Evolutionary conservation across 371 early-diverging fungal genomes (phyloP).

Genomic region (Apophysomyces ossiformis): DNA sequence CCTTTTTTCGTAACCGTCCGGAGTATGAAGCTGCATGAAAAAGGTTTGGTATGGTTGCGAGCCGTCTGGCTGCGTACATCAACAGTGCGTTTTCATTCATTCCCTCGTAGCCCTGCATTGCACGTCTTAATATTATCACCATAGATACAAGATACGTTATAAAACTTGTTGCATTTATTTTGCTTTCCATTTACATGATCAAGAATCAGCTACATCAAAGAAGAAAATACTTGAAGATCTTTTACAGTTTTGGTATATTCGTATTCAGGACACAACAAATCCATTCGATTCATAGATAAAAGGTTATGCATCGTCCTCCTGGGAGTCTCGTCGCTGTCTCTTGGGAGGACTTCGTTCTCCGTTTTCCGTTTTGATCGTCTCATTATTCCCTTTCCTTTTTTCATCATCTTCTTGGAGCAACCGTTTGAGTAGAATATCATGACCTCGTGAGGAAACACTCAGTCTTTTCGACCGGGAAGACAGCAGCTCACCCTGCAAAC

Average conservation of each 20-base stretch:
- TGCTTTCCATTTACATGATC: too few relatives aligned
- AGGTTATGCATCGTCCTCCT: background rate
- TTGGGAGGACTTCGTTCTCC: background rate
- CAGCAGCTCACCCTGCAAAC: conserved; percentile 66
- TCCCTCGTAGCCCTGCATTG: too few relatives aligned
- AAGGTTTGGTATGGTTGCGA: too few relatives aligned
- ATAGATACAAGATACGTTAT: too few relatives aligned
- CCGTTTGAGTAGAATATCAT: background rate
- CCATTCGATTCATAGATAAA: too few relatives aligned
- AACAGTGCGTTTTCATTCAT: too few relatives aligned
- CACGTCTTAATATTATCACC: too few relatives aligned
- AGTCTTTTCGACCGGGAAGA: background rate
- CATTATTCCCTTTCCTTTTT: background rate
- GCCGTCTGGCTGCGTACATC: too few relatives aligned
- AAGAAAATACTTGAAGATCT: background rate
- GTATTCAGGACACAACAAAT: background rate
- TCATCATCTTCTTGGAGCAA: conserved; percentile 4
- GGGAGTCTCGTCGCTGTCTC: background rate
- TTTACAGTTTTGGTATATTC: conserved; percentile 4
- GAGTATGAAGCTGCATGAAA: too few relatives aligned
- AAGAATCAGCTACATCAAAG: too few relatives aligned
- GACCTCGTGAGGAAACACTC: conserved; percentile 2
- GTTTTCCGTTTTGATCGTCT: background rate
- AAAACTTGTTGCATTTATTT: too few relatives aligned
- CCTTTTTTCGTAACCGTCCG: too few relatives aligned